Evolutionary conservation across 108 stramenopile species (phyloP).

Genomic region (Hondaea fermentalgiana): DNA sequence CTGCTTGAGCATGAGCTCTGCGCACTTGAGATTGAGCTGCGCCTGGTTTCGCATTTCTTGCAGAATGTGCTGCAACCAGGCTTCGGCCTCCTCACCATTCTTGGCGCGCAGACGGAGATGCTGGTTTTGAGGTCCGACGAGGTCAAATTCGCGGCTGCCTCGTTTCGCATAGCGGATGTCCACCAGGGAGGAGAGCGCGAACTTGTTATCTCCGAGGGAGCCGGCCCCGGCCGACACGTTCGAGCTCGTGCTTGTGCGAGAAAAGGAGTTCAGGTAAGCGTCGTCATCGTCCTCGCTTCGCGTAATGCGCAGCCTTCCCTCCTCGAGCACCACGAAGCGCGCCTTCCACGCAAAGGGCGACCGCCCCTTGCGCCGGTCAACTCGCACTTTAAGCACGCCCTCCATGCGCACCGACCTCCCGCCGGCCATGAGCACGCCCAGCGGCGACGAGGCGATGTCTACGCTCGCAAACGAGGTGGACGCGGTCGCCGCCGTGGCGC

Average conservation of each 20-base stretch:
- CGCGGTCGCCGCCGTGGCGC: background rate
- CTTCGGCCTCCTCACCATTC: background rate
- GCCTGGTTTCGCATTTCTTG: constrained; percentile 3
- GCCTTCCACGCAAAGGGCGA: background rate
- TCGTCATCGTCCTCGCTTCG: background rate
- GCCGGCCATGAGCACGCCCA: background rate
- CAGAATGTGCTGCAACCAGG: constrained; percentile 2
- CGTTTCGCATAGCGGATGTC: background rate
- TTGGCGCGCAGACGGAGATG: background rate
- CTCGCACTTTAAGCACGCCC: background rate
- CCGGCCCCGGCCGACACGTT: background rate
- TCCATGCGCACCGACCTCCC: constrained; percentile 2
- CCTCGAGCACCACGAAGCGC: background rate
- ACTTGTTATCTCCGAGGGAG: background rate
- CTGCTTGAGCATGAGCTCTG: background rate
- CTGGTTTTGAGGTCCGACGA: background rate
- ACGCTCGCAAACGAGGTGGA: background rate
- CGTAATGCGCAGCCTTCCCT: background rate
- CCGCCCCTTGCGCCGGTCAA: background rate
- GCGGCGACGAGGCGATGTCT: background rate
- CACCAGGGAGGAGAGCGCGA: background rate
- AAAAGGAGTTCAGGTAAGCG: background rate
- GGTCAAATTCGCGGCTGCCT: background rate
- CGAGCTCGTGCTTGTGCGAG: background rate
- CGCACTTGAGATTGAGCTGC: background rate